Evolutionary conservation across 2,329 filamentous ascomycete genomes (phyloP), one percentile per base, ranked within the genome.

Genomic region (Alternaria sp.): DNA sequence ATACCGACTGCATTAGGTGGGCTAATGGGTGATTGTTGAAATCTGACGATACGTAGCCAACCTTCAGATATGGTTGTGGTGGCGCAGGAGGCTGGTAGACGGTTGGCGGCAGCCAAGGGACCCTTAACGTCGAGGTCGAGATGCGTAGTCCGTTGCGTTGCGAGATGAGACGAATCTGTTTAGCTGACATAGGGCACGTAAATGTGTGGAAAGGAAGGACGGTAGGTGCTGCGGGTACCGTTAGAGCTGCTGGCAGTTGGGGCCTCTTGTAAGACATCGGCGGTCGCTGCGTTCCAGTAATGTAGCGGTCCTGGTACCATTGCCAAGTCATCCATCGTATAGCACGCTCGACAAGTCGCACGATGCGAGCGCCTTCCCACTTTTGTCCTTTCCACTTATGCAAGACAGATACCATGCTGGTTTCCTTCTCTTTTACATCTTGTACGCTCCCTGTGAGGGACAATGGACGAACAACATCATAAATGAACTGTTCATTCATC

Each of bases 1-100:
- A 99, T 6, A 98, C 94, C 1, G 95, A 98, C 81, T 99, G 95
- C 95, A 99, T 99, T 57, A 99, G 79, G 81, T 99, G 95, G 25
- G 95, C 95, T 34, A 99, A 83, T 4, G 95, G 95, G 75, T 99
- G 95, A 71, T 99, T 99, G 75, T 99, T 99, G 81, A 99, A 99
- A 79, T 99, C 95, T 0, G 95, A 98, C 4, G 95, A 98, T 38
- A 99, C 89, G 77, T 99, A 99, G 48, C 95, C 95, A 62, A 99
- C 89, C 68, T 93, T 94, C n/a, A 99, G 84, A 66, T 90, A 88
- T 0, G 94, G 93, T 44, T 83, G 85, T 2, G 95, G 95, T 2
- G 95, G 94, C 3, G 87, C 79, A 0, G 95, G 95, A 3, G 95
- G 95, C n/a, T 88, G 87, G 71, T 92, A 97, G 0, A 98, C 92